Conservation (phyloP, 1,284 basidiomycete genomes). For the Grifola frondosa region DNA sequence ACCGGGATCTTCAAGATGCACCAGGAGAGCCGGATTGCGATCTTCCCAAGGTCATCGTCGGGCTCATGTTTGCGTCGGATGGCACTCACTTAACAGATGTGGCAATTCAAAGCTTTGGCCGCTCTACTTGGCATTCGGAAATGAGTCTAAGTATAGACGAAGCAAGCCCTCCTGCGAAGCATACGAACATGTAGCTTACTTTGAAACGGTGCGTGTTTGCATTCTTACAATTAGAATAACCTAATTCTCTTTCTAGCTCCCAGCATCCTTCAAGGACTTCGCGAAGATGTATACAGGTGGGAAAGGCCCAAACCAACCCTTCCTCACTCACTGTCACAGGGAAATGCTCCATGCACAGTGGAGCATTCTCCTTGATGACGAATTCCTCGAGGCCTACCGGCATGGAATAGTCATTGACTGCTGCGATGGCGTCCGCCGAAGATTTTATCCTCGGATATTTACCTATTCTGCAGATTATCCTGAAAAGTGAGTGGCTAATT, state of each 20-base stretch:
- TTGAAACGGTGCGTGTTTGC: constrained; percentile 25
- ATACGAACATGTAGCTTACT: constrained; percentile 22
- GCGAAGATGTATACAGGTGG: not conserved
- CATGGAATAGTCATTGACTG: constrained; percentile 24
- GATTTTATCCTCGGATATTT: constrained; percentile 21
- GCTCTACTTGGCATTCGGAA: constrained; percentile 30
- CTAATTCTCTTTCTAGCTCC: too few relatives aligned
- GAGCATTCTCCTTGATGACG: constrained; percentile 20
- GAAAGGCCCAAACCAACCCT: not conserved
- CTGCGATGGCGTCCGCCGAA: constrained; percentile 16
- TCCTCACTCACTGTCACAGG: constrained; percentile 21
- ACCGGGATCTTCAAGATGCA: constrained; percentile 6
- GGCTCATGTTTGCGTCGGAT: constrained; percentile 4
- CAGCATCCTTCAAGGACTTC: not conserved
- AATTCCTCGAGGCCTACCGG: constrained; percentile 22
- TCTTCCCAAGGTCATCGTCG: not conserved
- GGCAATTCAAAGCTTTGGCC: constrained; percentile 32
- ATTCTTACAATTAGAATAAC: too few relatives aligned
- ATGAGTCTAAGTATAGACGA: constrained; percentile 29
- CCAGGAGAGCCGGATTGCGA: not conserved
- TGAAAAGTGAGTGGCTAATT: constrained; percentile 20
- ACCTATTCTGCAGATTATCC: constrained; percentile 35
- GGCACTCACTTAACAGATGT: constrained; percentile 13
- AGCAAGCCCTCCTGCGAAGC: constrained; percentile 16
- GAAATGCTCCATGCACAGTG: constrained; percentile 25